Percentiles rank a stretch among this genome's conserved stretches.
These are phyloP conservation scores for Plectranthus barbatus DNA, from an alignment of 257 asterid species.

Conservation along the genomic window DNA sequence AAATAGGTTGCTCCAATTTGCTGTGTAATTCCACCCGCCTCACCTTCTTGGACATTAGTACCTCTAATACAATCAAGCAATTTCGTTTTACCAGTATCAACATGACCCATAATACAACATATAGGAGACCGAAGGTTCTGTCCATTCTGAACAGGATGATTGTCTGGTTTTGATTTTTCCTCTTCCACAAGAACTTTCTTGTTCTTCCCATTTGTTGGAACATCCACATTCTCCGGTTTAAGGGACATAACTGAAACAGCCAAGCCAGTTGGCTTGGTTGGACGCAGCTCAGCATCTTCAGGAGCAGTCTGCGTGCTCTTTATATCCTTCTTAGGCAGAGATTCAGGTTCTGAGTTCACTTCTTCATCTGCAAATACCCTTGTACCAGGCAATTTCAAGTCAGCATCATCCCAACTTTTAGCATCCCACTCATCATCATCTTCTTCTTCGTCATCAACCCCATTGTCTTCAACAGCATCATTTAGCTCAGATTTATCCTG, in stretches of 20 bases:
- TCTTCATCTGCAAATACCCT: constrained; percentile 85
- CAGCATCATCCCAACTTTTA: constrained; percentile 93
- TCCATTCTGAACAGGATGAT: constrained; percentile 26
- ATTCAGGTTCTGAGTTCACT: constrained; percentile 65
- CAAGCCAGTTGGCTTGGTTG: constrained; percentile 26
- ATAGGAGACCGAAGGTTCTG: constrained; percentile 80
- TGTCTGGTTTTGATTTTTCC: constrained; percentile 28
- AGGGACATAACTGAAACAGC: constrained; percentile 11
- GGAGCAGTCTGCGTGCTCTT: constrained; percentile 30
- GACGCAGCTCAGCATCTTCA: constrained; percentile 32
- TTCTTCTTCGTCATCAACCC: constrained; percentile 30
- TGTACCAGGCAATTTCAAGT: constrained; percentile 70
- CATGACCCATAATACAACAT: constrained; percentile 99
- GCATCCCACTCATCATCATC: constrained; percentile 84
- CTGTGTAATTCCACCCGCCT: constrained; percentile 99
- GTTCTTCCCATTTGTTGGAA: constrained; percentile 12
- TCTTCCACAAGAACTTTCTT: constrained; percentile 13
- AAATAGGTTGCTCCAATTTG: constrained; percentile 98
- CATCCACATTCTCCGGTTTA: constrained; percentile 26
- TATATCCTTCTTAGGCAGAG: constrained; percentile 40
- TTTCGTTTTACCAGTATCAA: constrained; percentile 96
- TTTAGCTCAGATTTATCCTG: constrained; percentile 35
- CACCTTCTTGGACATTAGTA: constrained; percentile 98
- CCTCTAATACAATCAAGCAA: constrained; percentile 96
- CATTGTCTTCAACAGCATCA: constrained; percentile 45